phyloP scores from a whole-genome alignment of 139 green algal genomes.

The Micractinium sp. region DNA sequence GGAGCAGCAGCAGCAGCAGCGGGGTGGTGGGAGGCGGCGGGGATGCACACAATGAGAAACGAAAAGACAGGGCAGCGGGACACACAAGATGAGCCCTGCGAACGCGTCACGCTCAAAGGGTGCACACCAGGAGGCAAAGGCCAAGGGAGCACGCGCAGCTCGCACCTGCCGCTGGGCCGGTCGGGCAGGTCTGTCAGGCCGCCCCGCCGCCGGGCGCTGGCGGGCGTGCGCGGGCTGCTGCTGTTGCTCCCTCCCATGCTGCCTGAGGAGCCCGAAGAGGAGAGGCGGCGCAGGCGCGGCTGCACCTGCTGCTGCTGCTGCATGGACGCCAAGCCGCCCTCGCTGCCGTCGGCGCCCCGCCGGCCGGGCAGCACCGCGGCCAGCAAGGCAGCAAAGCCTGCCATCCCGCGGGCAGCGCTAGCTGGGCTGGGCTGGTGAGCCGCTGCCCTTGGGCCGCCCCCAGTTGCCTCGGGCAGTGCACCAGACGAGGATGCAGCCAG shows the following conservation, averaged over 20 bases:
- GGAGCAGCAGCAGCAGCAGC: neutral
- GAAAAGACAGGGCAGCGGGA: neutral
- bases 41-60: neutral
- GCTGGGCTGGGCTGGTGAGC: neutral
- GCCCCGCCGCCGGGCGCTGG: neutral
- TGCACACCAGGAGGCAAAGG: neutral
- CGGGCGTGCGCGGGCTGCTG: slow-evolving; percentile 3
- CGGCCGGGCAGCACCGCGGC: neutral
- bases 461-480: neutral
- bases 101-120: neutral
- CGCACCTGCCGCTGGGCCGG: slow-evolving; percentile 1
- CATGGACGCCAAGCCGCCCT: neutral
- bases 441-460: neutral
- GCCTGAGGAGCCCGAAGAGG: neutral
- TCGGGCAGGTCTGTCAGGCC: slow-evolving; percentile 19
- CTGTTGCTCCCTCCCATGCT: neutral
- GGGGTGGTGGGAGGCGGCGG: too few relatives aligned
- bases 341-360: neutral
- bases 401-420: neutral
- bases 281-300: neutral
- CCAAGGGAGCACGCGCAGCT: neutral
- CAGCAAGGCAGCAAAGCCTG: neutral
- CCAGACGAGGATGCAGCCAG: neutral
- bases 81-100: neutral
- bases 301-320: neutral